A percentile compares a stretch with the other conserved stretches of the same genome.
Evolutionary conservation across 2,329 filamentous ascomycete species (phyloP).

Genomic region (Cercospora sp.): DNA sequence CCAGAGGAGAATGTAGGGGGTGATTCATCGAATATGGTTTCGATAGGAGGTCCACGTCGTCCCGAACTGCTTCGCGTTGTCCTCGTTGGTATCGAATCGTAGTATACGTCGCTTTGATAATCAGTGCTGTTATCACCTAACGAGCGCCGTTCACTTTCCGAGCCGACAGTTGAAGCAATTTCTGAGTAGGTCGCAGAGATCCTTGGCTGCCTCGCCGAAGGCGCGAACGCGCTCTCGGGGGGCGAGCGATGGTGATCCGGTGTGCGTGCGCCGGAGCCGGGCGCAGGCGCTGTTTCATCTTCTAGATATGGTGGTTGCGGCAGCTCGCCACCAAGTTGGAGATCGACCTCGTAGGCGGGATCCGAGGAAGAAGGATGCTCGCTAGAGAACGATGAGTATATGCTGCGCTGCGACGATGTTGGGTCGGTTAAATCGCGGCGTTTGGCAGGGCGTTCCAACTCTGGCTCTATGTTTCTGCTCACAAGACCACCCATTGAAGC

Average conservation of each 20-base stretch:
- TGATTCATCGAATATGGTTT: conserved; percentile 80
- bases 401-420: conserved; percentile 28
- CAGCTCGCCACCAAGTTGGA: conserved; percentile 27
- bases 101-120: conserved; percentile 73
- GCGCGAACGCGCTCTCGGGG: conserved; percentile 19
- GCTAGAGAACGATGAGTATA: conserved; percentile 32
- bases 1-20: conserved; percentile 42
- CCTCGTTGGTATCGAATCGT: conserved; percentile 72
- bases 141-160: conserved; percentile 67
- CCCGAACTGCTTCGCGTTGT: conserved; percentile 66
- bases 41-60: conserved; percentile 68
- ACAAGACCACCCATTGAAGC: conserved; percentile 42
- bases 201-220: conserved; percentile 39
- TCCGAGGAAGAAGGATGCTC: conserved; percentile 16
- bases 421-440: conserved; percentile 41
- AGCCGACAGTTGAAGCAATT: conserved; percentile 65
- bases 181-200: conserved; percentile 60
- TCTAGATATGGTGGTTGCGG: conserved; percentile 21
- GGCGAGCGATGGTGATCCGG: conserved; percentile 26
- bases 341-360: conserved; percentile 27
- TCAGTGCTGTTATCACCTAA: conserved; percentile 77
- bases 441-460: conserved; percentile 39
- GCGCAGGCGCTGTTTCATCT: conserved; percentile 17
- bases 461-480: conserved; percentile 40
- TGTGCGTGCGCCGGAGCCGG: conserved; percentile 18